These are phyloP conservation scores for Xylaria sp. DNA, from an alignment of 2,329 filamentous ascomycete genomes.

Conservation along the genomic window DNA sequence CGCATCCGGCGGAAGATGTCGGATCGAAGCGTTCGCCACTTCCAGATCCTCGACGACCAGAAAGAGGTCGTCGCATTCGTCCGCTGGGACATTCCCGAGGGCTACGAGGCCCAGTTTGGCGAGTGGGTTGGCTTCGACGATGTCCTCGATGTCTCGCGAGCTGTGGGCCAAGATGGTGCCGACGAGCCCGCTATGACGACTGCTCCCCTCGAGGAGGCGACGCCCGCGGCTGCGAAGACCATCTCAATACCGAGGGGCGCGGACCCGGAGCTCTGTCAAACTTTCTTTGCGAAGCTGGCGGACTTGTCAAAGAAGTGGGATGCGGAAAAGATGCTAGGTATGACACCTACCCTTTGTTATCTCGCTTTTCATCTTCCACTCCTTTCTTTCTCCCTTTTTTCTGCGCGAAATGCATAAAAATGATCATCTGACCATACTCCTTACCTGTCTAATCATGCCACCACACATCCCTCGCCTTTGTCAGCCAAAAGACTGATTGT, in stretches of 20 bases:
- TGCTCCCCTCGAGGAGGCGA: constrained; percentile 33
- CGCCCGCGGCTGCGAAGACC: constrained; percentile 7
- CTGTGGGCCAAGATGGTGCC: constrained; percentile 20
- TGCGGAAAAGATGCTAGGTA: constrained; percentile 50
- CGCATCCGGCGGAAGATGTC: constrained; percentile 46
- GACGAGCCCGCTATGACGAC: constrained; percentile 22
- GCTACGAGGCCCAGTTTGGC: constrained; percentile 43
- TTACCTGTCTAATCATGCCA: neutral
- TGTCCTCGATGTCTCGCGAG: constrained; percentile 33
- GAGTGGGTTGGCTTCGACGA: constrained; percentile 33
- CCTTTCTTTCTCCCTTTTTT: neutral
- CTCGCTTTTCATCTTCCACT: neutral
- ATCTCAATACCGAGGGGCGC: constrained; percentile 47
- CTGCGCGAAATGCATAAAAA: neutral
- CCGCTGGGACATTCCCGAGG: constrained; percentile 51
- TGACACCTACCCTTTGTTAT: constrained; percentile 25
- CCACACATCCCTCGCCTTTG: neutral
- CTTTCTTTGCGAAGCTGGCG: constrained; percentile 48
- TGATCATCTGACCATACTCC: neutral
- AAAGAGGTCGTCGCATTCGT: constrained; percentile 46
- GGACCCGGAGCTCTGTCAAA: constrained; percentile 43
- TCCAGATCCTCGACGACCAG: constrained; percentile 49
- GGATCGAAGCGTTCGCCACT: constrained; percentile 47
- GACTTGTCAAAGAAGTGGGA: constrained; percentile 46
- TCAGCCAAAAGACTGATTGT: constrained; percentile 2